These are phyloP conservation scores for Auricularia auricula-judae DNA, from an alignment of 768 basidiomycete genomes.

Conservation along the genomic window DNA sequence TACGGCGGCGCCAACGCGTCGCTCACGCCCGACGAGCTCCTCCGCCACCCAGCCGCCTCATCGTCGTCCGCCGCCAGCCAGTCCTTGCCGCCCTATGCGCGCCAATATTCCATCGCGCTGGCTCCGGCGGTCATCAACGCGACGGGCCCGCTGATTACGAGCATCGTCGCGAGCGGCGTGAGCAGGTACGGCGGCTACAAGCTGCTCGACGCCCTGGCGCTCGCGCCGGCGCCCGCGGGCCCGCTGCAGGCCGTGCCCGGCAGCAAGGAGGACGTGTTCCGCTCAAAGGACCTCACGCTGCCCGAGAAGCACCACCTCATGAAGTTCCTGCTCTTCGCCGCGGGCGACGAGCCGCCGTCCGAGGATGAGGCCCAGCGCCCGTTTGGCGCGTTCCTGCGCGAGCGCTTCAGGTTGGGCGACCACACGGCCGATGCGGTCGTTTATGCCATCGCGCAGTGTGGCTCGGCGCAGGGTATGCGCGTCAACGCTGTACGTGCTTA, in stretches of 20 bases:
- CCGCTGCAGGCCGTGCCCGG: conserved; percentile 61
- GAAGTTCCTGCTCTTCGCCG: conserved; percentile 80
- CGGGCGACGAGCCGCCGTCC: conserved; percentile 56
- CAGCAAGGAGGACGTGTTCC: conserved; percentile 90
- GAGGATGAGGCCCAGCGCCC: conserved; percentile 47
- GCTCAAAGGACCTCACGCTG: conserved; percentile 61
- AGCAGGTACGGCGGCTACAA: conserved; percentile 87
- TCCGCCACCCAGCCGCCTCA: conserved; percentile 15
- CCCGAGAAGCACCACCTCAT: conserved; percentile 85
- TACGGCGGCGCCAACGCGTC: conserved; percentile 82
- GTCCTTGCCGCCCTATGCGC: conserved; percentile 40
- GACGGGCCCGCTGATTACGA: conserved; percentile 64
- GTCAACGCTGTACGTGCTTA: not conserved
- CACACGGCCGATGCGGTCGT: conserved; percentile 50
- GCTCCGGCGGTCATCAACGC: conserved; percentile 74
- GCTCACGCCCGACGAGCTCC: conserved; percentile 69
- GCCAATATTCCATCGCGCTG: conserved; percentile 81
- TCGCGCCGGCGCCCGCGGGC: conserved; percentile 39
- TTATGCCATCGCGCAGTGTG: conserved; percentile 70
- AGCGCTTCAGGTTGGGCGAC: conserved; percentile 50
- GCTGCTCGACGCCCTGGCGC: conserved; percentile 57
- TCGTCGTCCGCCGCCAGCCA: conserved; percentile 42
- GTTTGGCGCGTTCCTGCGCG: conserved; percentile 54
- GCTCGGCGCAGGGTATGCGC: conserved; percentile 40
- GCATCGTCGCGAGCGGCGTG: conserved; percentile 73